These are phyloP conservation scores for Suillus tomentosus DNA, from an alignment of 768 basidiomycete genomes.

Conservation along the genomic window DNA sequence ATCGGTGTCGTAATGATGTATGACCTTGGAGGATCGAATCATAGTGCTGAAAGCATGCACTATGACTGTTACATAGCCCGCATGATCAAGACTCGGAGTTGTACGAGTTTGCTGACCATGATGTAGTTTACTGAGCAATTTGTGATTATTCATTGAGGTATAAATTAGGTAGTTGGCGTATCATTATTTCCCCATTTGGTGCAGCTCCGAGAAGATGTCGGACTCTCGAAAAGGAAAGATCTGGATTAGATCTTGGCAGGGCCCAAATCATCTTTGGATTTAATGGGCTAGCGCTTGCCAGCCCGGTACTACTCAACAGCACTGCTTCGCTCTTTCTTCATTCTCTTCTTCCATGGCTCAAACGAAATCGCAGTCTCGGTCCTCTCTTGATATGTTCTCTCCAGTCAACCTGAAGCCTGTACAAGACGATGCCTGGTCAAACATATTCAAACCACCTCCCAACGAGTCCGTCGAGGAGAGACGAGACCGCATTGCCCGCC, in stretches of 20 bases:
- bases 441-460: conserved; percentile 20
- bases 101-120: neutral
- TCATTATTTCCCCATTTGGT: neutral
- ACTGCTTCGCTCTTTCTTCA: neutral
- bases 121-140: neutral
- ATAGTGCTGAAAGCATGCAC: no score
- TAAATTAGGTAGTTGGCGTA: neutral
- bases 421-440: conserved; percentile 28
- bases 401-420: neutral
- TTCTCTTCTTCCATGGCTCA: conserved; percentile 4
- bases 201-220: neutral
- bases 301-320: neutral
- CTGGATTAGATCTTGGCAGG: conserved; percentile 2
- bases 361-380: neutral
- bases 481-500: conserved; percentile 14
- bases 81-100: neutral
- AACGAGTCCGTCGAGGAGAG: conserved; percentile 18
- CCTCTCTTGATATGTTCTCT: neutral
- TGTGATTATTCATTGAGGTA: conserved; percentile 1
- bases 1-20: neutral
- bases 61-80: no score
- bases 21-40: no score
- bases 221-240: conserved; percentile 1
- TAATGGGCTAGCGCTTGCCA: conserved; percentile 7
- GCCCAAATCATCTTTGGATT: neutral